phyloP scores from a whole-genome alignment of 345 rosid species.

The Heritiera littoralis region DNA sequence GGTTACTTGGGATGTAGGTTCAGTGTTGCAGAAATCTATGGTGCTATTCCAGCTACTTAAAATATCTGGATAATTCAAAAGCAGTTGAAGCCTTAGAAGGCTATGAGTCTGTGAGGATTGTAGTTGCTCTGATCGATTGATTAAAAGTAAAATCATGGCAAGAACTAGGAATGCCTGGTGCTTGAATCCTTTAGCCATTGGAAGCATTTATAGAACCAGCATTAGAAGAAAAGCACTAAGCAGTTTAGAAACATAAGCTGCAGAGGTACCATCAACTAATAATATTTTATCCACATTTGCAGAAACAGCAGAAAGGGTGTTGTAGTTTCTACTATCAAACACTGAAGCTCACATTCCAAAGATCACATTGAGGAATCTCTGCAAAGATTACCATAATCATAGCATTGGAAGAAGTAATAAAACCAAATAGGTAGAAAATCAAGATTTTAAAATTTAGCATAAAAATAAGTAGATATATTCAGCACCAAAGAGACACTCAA shows the following conservation, averaged over 20 bases:
- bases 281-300: neutral
- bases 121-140: conserved; percentile 56
- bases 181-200: conserved; percentile 47
- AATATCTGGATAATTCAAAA: conserved; percentile 63
- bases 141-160: conserved; percentile 37
- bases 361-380: conserved; percentile 20
- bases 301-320: conserved; percentile 3
- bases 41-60: conserved; percentile 68
- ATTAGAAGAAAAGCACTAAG: neutral
- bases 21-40: conserved; percentile 79
- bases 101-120: conserved; percentile 74
- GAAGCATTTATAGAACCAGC: neutral
- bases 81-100: conserved; percentile 63
- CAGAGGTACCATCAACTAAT: conserved; percentile 4
- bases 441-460: neutral
- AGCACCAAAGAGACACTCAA: neutral
- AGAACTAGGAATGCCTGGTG: conserved; percentile 37
- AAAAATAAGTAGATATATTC: neutral
- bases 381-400: conserved; percentile 24
- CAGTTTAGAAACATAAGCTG: conserved; percentile 13
- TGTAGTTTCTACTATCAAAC: conserved; percentile 11
- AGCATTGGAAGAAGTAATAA: neutral
- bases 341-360: conserved; percentile 16
- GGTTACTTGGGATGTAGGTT: conserved; percentile 63
- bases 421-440: neutral